These are phyloP conservation scores for Groenewaldozyma salmanticensis DNA, from an alignment of 805 yeast species.

Conservation along the genomic window DNA sequence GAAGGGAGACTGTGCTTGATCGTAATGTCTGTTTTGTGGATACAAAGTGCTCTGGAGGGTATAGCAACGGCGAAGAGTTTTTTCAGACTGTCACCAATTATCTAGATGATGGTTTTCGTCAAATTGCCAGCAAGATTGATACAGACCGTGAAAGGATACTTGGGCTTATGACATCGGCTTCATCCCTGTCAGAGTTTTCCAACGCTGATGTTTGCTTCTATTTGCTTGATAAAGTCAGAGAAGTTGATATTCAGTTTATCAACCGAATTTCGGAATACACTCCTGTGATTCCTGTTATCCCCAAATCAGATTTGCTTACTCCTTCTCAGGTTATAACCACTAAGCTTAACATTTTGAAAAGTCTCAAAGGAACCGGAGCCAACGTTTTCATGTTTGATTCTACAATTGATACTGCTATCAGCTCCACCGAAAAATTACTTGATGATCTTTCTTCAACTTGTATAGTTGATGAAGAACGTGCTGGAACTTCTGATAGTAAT, in stretches of 20 bases:
- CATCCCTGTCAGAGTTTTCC: slow-evolving; percentile 15
- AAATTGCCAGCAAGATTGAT: slow-evolving; percentile 16
- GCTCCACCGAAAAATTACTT: slow-evolving; percentile 3
- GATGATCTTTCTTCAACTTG: background rate
- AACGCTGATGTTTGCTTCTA: slow-evolving; percentile 21
- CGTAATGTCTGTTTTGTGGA: slow-evolving; percentile 20
- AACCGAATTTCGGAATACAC: slow-evolving; percentile 11
- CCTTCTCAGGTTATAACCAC: background rate
- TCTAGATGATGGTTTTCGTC: slow-evolving; percentile 17
- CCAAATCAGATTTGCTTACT: slow-evolving; percentile 13
- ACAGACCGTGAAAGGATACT: slow-evolving; percentile 14
- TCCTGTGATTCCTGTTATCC: slow-evolving; percentile 18
- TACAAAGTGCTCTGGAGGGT: slow-evolving; percentile 15
- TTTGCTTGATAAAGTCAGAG: slow-evolving; percentile 11
- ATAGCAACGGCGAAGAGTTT: slow-evolving; percentile 9
- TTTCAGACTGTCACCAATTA: slow-evolving; percentile 15
- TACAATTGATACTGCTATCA: slow-evolving; percentile 13
- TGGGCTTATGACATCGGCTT: slow-evolving; percentile 14
- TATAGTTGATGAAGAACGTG: background rate
- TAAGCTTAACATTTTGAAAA: slow-evolving; percentile 13
- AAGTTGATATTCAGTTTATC: slow-evolving; percentile 16
- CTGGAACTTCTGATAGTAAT: background rate
- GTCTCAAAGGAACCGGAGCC: slow-evolving; percentile 11
- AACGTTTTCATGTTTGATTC: slow-evolving; percentile 17
- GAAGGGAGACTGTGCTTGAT: slow-evolving; percentile 11